Base-by-base conservation (phyloP, 2,329 filamentous ascomycete species). In the Epichloe festucae region DNA sequence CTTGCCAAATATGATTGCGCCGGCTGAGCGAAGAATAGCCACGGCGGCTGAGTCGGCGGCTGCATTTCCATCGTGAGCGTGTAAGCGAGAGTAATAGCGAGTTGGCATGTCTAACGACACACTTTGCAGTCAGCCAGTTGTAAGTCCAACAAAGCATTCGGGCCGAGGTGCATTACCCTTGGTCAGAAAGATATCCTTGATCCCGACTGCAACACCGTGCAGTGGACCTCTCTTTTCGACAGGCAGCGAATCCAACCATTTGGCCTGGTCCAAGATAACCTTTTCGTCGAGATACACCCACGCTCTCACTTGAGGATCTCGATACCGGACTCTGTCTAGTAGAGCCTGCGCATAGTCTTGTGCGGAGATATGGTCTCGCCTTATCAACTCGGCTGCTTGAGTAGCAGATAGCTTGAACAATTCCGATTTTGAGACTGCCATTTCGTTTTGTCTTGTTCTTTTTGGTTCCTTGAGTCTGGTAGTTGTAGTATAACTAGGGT, bases 141-240 rank as follows among this genome's bases (percentile, higher is more conserved):
- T 38, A n/a, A n/a, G 11, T 27, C 15, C 7, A 17, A 35, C 21
- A 23, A 15, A 27, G 2, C 14, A n/a, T 39, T 38, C 6, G 12
- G 12, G 5, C 39, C 23, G 31, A 23, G 11, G 12, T 19, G 40
- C 34, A n/a, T 52, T 52, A 73, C 73, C 73, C 62, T 75, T 76
- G 0, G 74, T 82, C 57, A 70, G 71, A 55, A 82, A 77, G 3
- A 82, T 69, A 66, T 83, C 79, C 59, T 82, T 82, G 11, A 82
- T 68, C 1, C 69, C 79, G n/a, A 83, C 64, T 0, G 76, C 70
- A 6, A 82, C 61, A 1, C 79, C 79, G 57, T 82, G 78, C 0
- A 83, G 62, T 0, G 74, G 75, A 0, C 79, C 78, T 51, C 79
- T 67, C 51, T 76, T 56, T 1, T 69, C 65, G 0, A 55, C 43